Evolutionary conservation across 2,329 filamentous ascomycete species (phyloP), one percentile per base, ranked within the genome.

Genomic region (Xylogone sp.): DNA sequence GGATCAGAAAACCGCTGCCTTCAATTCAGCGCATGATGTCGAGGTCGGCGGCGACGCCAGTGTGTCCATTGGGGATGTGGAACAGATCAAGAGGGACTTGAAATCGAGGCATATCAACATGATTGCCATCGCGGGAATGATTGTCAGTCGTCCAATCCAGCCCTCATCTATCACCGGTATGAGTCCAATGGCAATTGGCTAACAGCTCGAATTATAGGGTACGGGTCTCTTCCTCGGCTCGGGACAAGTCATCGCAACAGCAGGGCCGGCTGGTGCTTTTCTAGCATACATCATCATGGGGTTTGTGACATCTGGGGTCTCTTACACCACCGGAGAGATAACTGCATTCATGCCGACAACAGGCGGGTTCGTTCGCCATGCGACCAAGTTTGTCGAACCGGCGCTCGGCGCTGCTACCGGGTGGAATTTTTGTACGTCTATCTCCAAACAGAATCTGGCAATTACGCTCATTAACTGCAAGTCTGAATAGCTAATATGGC

Each of bases 81-180:
- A 54, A 21, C 45, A 59, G 29, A 46, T 82, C 9, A 67, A 77
- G 61, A 72, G 76, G 55, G 75, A 75, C 43, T 69, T 80, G 45
- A 71, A 73, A 54, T 72, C 75, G 34, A 68, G 77, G 31, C 77
- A 79, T 55, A 75, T 79, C 47, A 76, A 76, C 61, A 81, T 82
- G 78, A 81, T 82, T 69, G 86, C 86, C 58, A 87, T 89, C 55
- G 86, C 85, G 62, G 86, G 86, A 65, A 85, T 86, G 58, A 84
- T 89, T 53, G 86, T 89, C 52, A 86, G 89, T 58, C 83, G 87
- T 62, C 83, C 84, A 51, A 81, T 77, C 31, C 39, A 46, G 18
- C 27, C n/a, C n/a, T n/a, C n/a, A n/a, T n/a, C n/a, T n/a, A n/a
- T n/a, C n/a, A n/a, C n/a, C n/a, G n/a, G n/a, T n/a, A n/a, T n/a